Base-by-base conservation (phyloP, 768 basidiomycete genomes). In the Candolleomyces eurysporus region DNA sequence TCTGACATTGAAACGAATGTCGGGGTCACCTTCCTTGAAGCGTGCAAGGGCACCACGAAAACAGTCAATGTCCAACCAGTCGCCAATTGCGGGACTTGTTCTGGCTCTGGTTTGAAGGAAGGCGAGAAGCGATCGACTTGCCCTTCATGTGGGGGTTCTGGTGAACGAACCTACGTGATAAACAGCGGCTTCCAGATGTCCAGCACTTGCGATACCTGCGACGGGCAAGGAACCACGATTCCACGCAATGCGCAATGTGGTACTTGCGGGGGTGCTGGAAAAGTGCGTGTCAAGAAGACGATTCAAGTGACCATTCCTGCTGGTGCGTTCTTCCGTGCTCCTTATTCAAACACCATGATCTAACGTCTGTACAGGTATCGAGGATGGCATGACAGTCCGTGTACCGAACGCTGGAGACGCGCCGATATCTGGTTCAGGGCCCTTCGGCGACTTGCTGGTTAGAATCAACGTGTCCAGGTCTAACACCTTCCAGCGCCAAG, bases 111-210 rank as follows among this genome's bases (percentile, higher is more conserved):
- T 8, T 74, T 99, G 70, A 97, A 91, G 75, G 75, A 85, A 21
- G 96, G 96, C 36, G 86, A 91, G 40, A 91, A 95, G 76, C 83
- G 91, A 66, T 81, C 84, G 54, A 84, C 86, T 31, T 99, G 97
- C 75, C 69, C 77, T 55, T 75, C 88, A 40, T 99, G 97, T 75
- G 82, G 87, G 61, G 97, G 97, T 59, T 82, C 91, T 22, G 97
- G 97, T 49, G 86, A 89, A 40, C 85, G 88, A 72, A 92, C 94
- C 17, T 98, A 92, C 73, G 88, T 93, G 57, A 84, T 99, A 69
- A 88, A 93, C 69, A 89, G 83, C 71, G 97, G 97, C 17, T 98
- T 99, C 85, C 92, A 94, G 72, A 96, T 99, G 94, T 88, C 94
- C 22, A 92, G 88, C 63, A 94, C 94, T 32, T 99, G 97, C 76